Evolutionary conservation across 73 alveolate genomes (phyloP).

Genomic region (Uronychia binucleata): DNA sequence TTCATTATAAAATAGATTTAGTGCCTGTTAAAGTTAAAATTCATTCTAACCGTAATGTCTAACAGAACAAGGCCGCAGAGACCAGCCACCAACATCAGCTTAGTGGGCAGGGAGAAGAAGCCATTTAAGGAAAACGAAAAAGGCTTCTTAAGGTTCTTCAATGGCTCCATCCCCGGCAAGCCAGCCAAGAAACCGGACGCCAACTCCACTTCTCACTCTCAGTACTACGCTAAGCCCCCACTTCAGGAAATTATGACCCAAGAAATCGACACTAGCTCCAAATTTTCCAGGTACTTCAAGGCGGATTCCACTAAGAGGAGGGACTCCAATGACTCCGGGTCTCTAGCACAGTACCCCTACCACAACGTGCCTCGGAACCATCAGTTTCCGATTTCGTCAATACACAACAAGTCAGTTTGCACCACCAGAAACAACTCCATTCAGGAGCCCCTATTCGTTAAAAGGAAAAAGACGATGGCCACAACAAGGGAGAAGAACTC

Average conservation of each 20-base stretch:
- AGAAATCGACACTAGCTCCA: too few relatives aligned
- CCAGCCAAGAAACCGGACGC: not conserved
- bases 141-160: not conserved
- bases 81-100: not conserved
- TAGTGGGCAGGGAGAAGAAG: not conserved
- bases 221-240: not conserved
- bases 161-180: not conserved
- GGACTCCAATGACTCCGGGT: too few relatives aligned
- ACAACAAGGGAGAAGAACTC: not conserved
- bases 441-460: not conserved
- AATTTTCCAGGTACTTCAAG: too few relatives aligned
- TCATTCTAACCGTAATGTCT: not conserved
- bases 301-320: too few relatives aligned
- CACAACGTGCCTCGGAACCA: too few relatives aligned
- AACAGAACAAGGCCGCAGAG: not conserved
- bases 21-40: too few relatives aligned
- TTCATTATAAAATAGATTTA: not conserved
- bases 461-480: not conserved
- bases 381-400: not conserved
- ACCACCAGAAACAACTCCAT: not conserved
- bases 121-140: not conserved
- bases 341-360: too few relatives aligned
- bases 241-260: too few relatives aligned
- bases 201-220: not conserved
- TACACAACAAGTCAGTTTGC: not conserved